A percentile compares a stretch with the other conserved stretches of the same genome.
Conservation (phyloP, 257 asterid genomes). For the Nicotiana obtusifolia region DNA sequence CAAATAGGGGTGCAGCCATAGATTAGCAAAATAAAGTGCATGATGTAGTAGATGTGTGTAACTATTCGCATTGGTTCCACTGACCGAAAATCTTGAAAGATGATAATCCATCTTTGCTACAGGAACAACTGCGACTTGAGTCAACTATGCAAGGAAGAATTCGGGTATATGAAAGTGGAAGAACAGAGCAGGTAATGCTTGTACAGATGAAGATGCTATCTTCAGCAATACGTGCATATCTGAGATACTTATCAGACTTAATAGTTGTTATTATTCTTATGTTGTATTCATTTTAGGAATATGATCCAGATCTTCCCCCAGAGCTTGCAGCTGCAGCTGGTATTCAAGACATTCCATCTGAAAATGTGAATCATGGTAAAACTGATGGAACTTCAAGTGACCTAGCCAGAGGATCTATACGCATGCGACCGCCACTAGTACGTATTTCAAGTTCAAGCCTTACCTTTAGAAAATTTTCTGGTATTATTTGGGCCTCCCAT, state of each 20-base stretch:
- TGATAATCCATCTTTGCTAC: constrained; percentile 10
- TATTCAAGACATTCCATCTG: constrained; percentile 55
- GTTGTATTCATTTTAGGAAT: constrained; percentile 48
- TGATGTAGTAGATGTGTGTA: not conserved
- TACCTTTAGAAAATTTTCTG: not conserved
- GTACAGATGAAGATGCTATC: constrained; percentile 7
- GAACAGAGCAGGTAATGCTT: constrained; percentile 81
- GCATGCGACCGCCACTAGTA: constrained; percentile 59
- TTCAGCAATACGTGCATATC: not conserved
- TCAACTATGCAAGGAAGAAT: constrained; percentile 92
- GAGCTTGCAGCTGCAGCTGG: constrained; percentile 98
- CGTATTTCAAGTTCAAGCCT: constrained; percentile 13
- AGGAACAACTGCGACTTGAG: constrained; percentile 95
- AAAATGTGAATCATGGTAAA: constrained; percentile 45
- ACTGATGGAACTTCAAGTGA: constrained; percentile 51
- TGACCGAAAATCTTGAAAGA: not conserved
- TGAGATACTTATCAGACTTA: not conserved
- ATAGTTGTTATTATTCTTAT: constrained; percentile 6
- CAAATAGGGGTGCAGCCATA: not conserved
- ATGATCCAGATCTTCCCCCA: constrained; percentile 98
- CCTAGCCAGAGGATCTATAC: constrained; percentile 43
- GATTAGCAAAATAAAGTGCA: not conserved
- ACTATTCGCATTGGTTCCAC: not conserved
- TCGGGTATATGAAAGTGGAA: constrained; percentile 91
- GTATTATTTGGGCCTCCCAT: not conserved